Evolutionary conservation across 2,329 filamentous ascomycete species (phyloP), one percentile per base, ranked within the genome.

Genomic region (Massarina eburnea): DNA sequence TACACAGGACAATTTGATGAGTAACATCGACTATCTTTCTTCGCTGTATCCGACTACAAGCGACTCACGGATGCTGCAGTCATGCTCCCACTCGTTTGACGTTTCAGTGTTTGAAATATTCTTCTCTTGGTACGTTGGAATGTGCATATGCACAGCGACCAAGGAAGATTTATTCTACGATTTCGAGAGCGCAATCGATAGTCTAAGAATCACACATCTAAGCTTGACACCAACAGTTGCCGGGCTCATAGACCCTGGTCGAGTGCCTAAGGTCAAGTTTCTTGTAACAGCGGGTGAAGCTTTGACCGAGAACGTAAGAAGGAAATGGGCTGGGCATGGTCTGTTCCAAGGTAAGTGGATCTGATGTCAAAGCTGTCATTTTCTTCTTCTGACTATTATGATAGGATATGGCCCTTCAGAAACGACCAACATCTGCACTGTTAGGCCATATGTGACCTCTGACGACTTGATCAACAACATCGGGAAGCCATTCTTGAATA

Each of bases 61-160:
- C 1, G 66, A 65, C 1, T 80, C 83, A 1, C 80, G 83, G n/a
- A 74, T 95, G 24, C 74, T 96, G 0, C 91, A 95, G 67, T 83
- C 88, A 2, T 95, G 88, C 61, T 92, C 89, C 0, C 88, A 91
- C 61, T 86, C 86, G 0, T 95, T 95, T 61, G 89, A 95, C 61
- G 80, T 95, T 2, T 95, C 89, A 0, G 87, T 95, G 0, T 95
- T 95, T 62, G 91, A 95, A 60, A 91, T 95, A 12, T 92, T 95
- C 65, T 95, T 89, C 58, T 77, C 89, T 0, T 95, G 90, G 86
- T 80, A 81, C 37, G 78, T 79, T 26, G 89, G 89, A 3, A 89
- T 92, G 75, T 87, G 85, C 49, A 75, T 96, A 10, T 95, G 88
- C 61, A 82, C 87, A 2, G 86, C 84, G 0, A 80, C 76, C 0